Evolutionary conservation across 768 basidiomycete genomes (phyloP), one percentile per base, ranked within the genome.

Genomic region (Pulveroboletus sp.): DNA sequence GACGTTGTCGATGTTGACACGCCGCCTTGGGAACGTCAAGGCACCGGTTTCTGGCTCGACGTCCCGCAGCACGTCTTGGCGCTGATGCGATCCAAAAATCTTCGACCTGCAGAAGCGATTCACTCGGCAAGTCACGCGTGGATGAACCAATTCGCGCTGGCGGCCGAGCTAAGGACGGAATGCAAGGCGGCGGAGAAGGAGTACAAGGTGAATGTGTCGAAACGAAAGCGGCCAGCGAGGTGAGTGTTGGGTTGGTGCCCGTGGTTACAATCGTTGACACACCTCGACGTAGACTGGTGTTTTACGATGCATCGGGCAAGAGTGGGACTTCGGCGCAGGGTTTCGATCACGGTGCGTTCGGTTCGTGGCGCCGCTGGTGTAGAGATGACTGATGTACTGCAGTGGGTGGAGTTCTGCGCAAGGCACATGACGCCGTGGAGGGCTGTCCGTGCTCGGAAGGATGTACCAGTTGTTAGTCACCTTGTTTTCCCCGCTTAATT

Each of bases 71-170:
- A 63, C 0, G 71, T 79, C 19, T 64, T 91, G 40, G 62, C 73
- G 6, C 61, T 83, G n/a, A 71, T 92, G 63, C 66, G 68, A 12
- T 53, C 56, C 11, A 81, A 83, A 54, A 70, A 68, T 5, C 76
- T 90, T 35, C 79, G 83, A 50, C 76, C 82, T 1, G 89, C 91
- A 0, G 91, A 80, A 42, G 86, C 85, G 0, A 90, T 94, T 41
- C 92, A 95, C 61, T 79, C 89, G 5, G 91, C 92, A 3, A 76
- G 85, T 56, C 93, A 95, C 62, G 89, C 89, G 0, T 76, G 93
- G 58, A 68, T 94, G 54, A 92, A 90, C 59, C 77, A 80, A 35
- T 91, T 90, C 57, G 72, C 80, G 5, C 70, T 93, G 54, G 76
- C 79, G 0, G 72, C 75, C 26, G 89, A 91, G 49, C 64, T 93